Evolutionary conservation across 192 early-diverging fungal genomes (phyloP).

Genomic region (Mycoemilia scoparia): DNA sequence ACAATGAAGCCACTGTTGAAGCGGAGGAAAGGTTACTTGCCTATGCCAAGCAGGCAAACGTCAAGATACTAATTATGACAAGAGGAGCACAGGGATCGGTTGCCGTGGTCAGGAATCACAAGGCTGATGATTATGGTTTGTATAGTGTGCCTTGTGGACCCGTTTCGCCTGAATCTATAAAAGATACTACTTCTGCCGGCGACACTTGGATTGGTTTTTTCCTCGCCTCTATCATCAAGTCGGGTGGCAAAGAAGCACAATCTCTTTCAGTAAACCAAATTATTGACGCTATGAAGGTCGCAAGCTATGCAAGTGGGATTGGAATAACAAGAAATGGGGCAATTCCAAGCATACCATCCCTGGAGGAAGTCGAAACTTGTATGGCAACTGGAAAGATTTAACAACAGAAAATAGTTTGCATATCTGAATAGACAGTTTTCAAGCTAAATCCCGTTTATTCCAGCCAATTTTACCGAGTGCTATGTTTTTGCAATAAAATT

Average conservation of each 20-base stretch:
- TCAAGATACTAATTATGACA: too few relatives aligned
- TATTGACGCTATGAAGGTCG: conserved; percentile 14
- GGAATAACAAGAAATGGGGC: conserved; percentile 19
- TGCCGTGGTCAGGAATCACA: background rate
- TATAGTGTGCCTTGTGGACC: conserved; percentile 10
- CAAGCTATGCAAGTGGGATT: conserved; percentile 17
- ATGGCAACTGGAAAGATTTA: conserved; percentile 3
- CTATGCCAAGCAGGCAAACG: too few relatives aligned
- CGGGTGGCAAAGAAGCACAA: conserved; percentile 15
- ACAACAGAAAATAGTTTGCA: too few relatives aligned
- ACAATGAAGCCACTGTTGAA: too few relatives aligned
- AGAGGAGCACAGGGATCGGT: background rate
- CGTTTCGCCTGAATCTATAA: conserved; percentile 8
- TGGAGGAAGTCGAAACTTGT: conserved; percentile 12
- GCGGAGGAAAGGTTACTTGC: too few relatives aligned
- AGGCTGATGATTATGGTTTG: conserved; percentile 4
- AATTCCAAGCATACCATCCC: conserved; percentile 17
- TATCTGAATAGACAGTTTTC: too few relatives aligned
- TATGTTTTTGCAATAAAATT: too few relatives aligned
- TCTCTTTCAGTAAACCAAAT: conserved; percentile 16
- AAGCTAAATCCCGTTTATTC: too few relatives aligned
- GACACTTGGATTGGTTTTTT: conserved; percentile 32
- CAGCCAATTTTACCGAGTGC: too few relatives aligned
- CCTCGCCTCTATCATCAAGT: conserved; percentile 12
- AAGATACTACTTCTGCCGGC: conserved; percentile 26